A percentile compares a stretch with the other conserved stretches of the same genome.
phyloP scores from a whole-genome alignment of 768 basidiomycete species.

The Scleroderma citrinum region DNA sequence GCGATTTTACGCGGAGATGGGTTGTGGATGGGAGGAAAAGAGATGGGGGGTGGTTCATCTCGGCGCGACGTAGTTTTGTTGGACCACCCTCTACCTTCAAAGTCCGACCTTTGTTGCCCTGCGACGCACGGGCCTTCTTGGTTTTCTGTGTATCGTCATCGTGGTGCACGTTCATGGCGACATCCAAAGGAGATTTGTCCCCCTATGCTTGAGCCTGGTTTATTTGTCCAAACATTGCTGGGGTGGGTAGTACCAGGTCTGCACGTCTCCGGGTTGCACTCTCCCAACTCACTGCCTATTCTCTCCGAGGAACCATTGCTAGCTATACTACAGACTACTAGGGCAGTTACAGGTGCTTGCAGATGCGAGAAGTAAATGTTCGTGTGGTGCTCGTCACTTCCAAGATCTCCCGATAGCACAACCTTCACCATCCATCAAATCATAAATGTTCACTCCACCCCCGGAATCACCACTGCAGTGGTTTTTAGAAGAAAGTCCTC shows the following conservation, averaged over 20 bases:
- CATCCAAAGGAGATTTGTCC: conserved; percentile 8
- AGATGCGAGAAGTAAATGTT: not conserved
- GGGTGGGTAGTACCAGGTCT: not conserved
- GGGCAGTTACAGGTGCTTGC: conserved; percentile 8
- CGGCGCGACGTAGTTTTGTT: conserved; percentile 35
- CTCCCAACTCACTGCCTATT: not conserved
- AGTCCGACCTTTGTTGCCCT: conserved; percentile 30
- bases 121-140: conserved; percentile 31
- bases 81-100: conserved; percentile 34
- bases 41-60: conserved; percentile 32
- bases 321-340: not conserved
- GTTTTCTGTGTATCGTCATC: conserved; percentile 18
- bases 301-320: not conserved
- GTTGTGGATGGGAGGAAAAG: conserved; percentile 25
- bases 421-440: conserved; percentile 23
- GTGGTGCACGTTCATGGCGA: conserved; percentile 13
- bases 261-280: too few relatives aligned
- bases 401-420: conserved; percentile 9
- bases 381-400: not conserved
- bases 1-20: conserved; percentile 12
- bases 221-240: conserved; percentile 28
- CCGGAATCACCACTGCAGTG: conserved; percentile 41
- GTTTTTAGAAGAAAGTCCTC: not conserved
- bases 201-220: conserved; percentile 12
- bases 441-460: conserved; percentile 44